Evolutionary conservation across 176 grass and related monocot genomes (phyloP).

Genomic region (Eleusine indica): DNA sequence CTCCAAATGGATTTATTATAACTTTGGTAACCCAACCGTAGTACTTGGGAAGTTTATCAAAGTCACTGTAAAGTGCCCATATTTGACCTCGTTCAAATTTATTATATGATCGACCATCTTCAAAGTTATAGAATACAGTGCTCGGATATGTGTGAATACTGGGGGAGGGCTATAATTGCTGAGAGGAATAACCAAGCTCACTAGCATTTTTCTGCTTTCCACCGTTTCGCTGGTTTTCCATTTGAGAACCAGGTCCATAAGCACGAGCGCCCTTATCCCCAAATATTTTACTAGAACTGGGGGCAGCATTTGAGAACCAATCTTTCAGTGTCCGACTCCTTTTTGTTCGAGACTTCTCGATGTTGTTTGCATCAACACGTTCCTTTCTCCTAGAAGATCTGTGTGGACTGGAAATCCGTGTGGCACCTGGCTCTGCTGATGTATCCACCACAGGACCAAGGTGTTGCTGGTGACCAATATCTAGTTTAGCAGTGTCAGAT

Average conservation of each 20-base stretch:
- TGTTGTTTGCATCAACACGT: slow-evolving; percentile 26
- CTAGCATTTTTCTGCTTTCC: slow-evolving; percentile 25
- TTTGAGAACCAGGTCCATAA: slow-evolving; percentile 14
- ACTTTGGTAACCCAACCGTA: slow-evolving; percentile 63
- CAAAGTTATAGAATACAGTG: slow-evolving; percentile 63
- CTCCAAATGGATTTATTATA: slow-evolving; percentile 36
- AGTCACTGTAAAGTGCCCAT: slow-evolving; percentile 84
- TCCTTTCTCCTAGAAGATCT: slow-evolving; percentile 53
- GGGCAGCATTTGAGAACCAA: slow-evolving; percentile 38
- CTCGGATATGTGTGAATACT: slow-evolving; percentile 44
- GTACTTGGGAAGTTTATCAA: slow-evolving; percentile 73
- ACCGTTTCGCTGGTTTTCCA: slow-evolving; percentile 23
- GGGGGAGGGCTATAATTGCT: slow-evolving; percentile 20
- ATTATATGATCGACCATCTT: slow-evolving; percentile 43
- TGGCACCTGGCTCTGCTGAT: slow-evolving; percentile 38
- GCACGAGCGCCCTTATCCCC: slow-evolving; percentile 11
- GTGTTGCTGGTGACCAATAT: slow-evolving; percentile 23
- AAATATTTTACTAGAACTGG: slow-evolving; percentile 32
- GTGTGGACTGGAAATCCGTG: slow-evolving; percentile 40
- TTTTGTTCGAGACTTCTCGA: slow-evolving; percentile 10
- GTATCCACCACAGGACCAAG: slow-evolving; percentile 15
- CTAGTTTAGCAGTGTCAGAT: slow-evolving; percentile 17
- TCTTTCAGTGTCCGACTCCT: slow-evolving; percentile 41
- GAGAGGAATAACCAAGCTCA: slow-evolving; percentile 9
- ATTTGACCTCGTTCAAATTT: slow-evolving; percentile 62